phyloP scores from a whole-genome alignment of 768 basidiomycete genomes.

The Mycena kentingensis region DNA sequence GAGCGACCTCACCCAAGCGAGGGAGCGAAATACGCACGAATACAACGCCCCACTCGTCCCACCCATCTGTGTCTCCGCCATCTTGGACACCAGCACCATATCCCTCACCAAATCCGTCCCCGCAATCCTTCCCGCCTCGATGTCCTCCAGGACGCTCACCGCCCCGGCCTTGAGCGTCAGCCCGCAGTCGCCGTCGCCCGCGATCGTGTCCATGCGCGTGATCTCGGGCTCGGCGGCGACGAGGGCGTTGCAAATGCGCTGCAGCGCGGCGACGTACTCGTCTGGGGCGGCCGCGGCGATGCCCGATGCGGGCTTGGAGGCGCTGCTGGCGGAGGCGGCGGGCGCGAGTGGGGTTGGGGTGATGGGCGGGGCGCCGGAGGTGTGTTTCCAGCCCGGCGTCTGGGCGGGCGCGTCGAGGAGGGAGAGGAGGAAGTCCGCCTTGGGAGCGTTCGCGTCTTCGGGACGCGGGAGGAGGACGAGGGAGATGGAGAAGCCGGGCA shows the following conservation, averaged over 20 bases:
- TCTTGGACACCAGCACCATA: constrained; percentile 67
- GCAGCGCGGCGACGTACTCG: constrained; percentile 57
- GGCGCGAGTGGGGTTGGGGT: constrained; percentile 20
- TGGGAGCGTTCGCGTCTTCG: constrained; percentile 40
- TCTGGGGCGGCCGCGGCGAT: constrained; percentile 42
- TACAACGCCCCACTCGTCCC: constrained; percentile 91
- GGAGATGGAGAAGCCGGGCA: constrained; percentile 90
- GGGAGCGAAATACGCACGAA: constrained; percentile 57
- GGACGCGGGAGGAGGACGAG: constrained; percentile 69
- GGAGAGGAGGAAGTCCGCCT: constrained; percentile 51
- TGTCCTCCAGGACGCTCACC: constrained; percentile 62
- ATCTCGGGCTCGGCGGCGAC: constrained; percentile 85
- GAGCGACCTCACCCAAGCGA: neutral
- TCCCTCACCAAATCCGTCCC: constrained; percentile 67
- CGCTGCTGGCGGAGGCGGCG: constrained; percentile 9
- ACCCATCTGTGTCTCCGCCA: constrained; percentile 85
- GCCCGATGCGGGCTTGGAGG: constrained; percentile 3
- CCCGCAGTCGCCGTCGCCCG: constrained; percentile 81
- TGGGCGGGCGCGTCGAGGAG: constrained; percentile 69
- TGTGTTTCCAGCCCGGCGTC: constrained; percentile 88
- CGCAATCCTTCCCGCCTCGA: constrained; percentile 55
- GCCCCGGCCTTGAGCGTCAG: constrained; percentile 70
- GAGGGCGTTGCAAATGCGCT: constrained; percentile 63
- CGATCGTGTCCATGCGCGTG: constrained; percentile 86
- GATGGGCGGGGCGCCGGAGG: constrained; percentile 46